Evolutionary conservation across 176 grass and related monocot species (phyloP).

Genomic region (Thinopyrum elongatum): DNA sequence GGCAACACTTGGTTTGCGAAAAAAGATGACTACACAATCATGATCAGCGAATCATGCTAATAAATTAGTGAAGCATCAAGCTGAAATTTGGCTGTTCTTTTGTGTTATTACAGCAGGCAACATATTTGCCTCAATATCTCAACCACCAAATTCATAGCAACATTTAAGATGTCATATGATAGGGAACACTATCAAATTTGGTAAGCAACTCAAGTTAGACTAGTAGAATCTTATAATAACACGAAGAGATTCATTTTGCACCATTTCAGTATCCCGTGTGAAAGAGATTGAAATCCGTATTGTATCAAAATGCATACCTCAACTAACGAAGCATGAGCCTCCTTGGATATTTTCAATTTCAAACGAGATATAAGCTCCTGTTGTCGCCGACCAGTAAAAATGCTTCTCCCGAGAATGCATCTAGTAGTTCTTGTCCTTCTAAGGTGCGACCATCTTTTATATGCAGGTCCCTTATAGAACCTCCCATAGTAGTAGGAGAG

Average conservation of each 20-base stretch:
- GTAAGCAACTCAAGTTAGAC: background rate
- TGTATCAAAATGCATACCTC: constrained; percentile 45
- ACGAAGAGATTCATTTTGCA: background rate
- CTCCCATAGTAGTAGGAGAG: constrained; percentile 59
- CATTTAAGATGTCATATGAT: constrained; percentile 2
- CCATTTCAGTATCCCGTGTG: background rate
- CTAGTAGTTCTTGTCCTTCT: constrained; percentile 51
- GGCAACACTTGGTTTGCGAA: background rate
- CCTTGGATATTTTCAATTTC: constrained; percentile 23
- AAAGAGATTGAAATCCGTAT: background rate
- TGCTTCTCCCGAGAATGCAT: constrained; percentile 54
- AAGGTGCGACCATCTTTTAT: constrained; percentile 49
- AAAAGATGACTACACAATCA: background rate
- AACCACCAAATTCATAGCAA: background rate
- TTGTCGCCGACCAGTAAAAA: constrained; percentile 65
- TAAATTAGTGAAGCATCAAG: background rate
- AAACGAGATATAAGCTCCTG: constrained; percentile 60
- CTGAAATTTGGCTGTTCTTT: background rate
- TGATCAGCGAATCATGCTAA: background rate
- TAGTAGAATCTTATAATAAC: background rate
- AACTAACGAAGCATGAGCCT: constrained; percentile 42
- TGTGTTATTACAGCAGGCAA: constrained; percentile 7
- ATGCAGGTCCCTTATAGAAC: constrained; percentile 48
- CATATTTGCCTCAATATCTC: background rate
- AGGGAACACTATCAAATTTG: background rate